Evolutionary conservation across 1,284 basidiomycete species (phyloP).

Genomic region (Paramarasmius palmivorus): DNA sequence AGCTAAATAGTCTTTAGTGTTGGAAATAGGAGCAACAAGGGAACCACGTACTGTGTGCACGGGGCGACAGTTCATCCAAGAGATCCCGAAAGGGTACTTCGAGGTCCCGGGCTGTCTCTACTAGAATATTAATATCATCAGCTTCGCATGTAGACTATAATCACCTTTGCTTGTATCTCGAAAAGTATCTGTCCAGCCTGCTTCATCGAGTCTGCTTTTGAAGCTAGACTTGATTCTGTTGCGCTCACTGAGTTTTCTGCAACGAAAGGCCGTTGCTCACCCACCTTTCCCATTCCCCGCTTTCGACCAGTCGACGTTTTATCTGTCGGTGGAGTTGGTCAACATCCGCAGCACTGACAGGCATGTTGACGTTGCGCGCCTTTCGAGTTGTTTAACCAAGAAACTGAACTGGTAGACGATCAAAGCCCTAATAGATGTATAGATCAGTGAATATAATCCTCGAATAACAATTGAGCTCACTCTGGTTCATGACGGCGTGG

Average conservation of each 20-base stretch:
- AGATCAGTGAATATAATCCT: neutral
- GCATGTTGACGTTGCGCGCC: neutral
- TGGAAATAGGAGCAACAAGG: neutral
- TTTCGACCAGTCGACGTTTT: slow-evolving; percentile 3
- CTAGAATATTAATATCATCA: neutral
- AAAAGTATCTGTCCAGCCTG: slow-evolving; percentile 6
- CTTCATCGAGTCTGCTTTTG: neutral
- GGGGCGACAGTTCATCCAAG: neutral
- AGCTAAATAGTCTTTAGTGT: neutral
- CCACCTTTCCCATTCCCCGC: slow-evolving; percentile 7
- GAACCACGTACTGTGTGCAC: slow-evolving; percentile 2
- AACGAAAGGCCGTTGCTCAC: neutral
- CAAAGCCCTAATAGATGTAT: neutral
- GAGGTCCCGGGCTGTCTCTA: slow-evolving; percentile 5
- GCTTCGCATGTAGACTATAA: neutral
- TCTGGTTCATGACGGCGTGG: neutral
- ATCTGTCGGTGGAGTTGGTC: slow-evolving; percentile 5
- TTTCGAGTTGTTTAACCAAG: neutral
- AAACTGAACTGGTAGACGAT: neutral
- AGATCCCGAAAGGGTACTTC: slow-evolving; percentile 1
- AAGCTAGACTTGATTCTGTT: slow-evolving; percentile 4
- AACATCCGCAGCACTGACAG: neutral
- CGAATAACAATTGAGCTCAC: neutral
- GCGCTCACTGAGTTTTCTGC: neutral
- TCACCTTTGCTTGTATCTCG: slow-evolving; percentile 4